Conservation (phyloP, 73 alveolate species). For the Uronychia binucleata region DNA sequence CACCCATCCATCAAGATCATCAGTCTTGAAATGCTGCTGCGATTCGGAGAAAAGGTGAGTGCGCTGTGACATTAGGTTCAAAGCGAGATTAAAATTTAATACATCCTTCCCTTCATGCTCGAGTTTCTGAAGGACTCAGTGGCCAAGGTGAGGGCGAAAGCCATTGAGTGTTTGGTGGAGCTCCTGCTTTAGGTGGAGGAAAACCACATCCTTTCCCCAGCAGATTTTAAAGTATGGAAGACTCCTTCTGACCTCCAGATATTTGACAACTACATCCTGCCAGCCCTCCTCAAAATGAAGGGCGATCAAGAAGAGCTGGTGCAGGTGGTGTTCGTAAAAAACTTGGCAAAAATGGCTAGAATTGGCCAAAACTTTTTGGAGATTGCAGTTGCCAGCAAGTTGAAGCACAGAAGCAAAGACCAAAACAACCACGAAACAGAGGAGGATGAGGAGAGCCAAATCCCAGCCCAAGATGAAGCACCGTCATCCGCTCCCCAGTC, state of each 20-base stretch:
- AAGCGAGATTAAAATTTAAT: conserved; percentile 42
- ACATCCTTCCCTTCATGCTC: conserved; percentile 49
- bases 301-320: conserved; percentile 6
- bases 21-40: conserved; percentile 49
- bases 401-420: conserved; percentile 1
- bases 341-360: conserved; percentile 30
- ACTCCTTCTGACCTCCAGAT: conserved; percentile 32
- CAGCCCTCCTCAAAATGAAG: conserved; percentile 20
- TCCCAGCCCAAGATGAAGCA: neutral
- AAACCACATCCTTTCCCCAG: neutral
- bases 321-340: conserved; percentile 12
- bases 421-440: conserved; percentile 1
- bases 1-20: conserved; percentile 45
- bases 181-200: neutral
- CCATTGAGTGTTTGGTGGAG: conserved; percentile 22
- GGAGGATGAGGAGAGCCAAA: neutral
- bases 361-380: conserved; percentile 56
- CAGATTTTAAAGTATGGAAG: neutral
- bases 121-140: conserved; percentile 45
- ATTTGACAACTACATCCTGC: conserved; percentile 50
- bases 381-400: conserved; percentile 22
- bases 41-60: conserved; percentile 22
- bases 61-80: neutral
- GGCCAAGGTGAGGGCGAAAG: conserved; percentile 55
- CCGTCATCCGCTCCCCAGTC: too few relatives aligned